These are phyloP conservation scores for Pyrrhoderma noxium DNA, from an alignment of 1,284 basidiomycete genomes.

Conservation along the genomic window DNA sequence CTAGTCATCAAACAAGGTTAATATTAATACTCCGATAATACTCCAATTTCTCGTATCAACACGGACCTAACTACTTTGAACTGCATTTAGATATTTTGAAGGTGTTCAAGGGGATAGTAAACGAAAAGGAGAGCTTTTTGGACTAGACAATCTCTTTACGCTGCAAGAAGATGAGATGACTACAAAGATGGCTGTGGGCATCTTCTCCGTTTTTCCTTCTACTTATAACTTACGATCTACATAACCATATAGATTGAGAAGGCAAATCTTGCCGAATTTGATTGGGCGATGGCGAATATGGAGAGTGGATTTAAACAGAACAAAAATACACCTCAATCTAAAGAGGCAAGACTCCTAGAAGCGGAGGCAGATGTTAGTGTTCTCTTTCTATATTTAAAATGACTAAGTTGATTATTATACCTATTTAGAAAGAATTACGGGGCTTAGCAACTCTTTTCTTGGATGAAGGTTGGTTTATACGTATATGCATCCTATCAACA, in stretches of 20 bases:
- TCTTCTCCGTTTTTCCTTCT: not conserved
- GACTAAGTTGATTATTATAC: no score
- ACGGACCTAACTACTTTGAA: not conserved
- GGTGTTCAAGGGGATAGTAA: conserved; percentile 71
- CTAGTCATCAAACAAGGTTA: conserved; percentile 69
- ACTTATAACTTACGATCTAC: not conserved
- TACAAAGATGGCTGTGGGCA: conserved; percentile 62
- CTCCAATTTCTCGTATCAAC: not conserved
- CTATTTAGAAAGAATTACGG: conserved; percentile 43
- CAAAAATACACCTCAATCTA: conserved; percentile 28
- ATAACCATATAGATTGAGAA: conserved; percentile 54
- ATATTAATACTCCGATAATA: not conserved
- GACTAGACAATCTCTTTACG: conserved; percentile 74
- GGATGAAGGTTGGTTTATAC: conserved; percentile 53
- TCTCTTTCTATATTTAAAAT: no score
- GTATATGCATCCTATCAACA: no score
- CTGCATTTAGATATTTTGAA: conserved; percentile 56
- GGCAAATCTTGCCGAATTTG: conserved; percentile 60
- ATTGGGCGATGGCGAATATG: conserved; percentile 72
- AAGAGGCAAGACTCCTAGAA: conserved; percentile 34
- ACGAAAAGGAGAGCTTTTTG: conserved; percentile 76
- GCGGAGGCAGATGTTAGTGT: conserved; percentile 41
- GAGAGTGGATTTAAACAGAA: conserved; percentile 30
- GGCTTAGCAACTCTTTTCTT: conserved; percentile 63
- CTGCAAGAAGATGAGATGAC: conserved; percentile 67